Percentiles rank a stretch among this genome's conserved stretches.
phyloP scores from a whole-genome alignment of 1,284 basidiomycete genomes.

The Ceratobasidium sp. region DNA sequence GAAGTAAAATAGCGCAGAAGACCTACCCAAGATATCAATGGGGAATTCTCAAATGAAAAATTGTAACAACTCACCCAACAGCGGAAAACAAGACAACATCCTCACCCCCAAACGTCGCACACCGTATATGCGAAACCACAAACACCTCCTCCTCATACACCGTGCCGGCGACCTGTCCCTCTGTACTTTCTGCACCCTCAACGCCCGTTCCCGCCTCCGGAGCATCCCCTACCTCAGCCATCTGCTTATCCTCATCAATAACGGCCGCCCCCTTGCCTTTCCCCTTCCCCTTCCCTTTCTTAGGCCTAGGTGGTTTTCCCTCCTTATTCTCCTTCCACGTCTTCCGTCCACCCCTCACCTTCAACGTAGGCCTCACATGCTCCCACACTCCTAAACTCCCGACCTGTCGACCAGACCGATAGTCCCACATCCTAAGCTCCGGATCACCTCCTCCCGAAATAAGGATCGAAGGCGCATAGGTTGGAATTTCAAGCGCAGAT shows the following conservation, averaged over 20 bases:
- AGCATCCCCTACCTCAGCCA: constrained; percentile 48
- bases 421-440: constrained; percentile 81
- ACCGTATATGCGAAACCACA: constrained; percentile 64
- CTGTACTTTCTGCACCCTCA: constrained; percentile 24
- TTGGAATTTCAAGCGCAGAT: constrained; percentile 78
- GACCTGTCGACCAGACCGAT: constrained; percentile 68
- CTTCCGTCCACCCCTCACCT: constrained; percentile 59
- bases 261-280: no score
- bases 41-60: background rate
- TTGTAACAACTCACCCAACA: constrained; percentile 65
- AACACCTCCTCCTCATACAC: constrained; percentile 57
- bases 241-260: constrained; percentile 48
- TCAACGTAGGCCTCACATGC: constrained; percentile 69
- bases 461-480: constrained; percentile 62
- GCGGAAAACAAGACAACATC: constrained; percentile 69
- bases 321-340: constrained; percentile 55
- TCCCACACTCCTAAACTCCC: constrained; percentile 67
- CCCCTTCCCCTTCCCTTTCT: constrained; percentile 46
- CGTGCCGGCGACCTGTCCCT: background rate
- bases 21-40: constrained; percentile 57
- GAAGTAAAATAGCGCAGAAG: constrained; percentile 71
- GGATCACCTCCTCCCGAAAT: constrained; percentile 91
- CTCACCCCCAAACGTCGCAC: constrained; percentile 51
- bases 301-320: constrained; percentile 51
- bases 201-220: constrained; percentile 48